phyloP scores from a whole-genome alignment of 495 filamentous ascomycete genomes.

The Penicillium daleae region DNA sequence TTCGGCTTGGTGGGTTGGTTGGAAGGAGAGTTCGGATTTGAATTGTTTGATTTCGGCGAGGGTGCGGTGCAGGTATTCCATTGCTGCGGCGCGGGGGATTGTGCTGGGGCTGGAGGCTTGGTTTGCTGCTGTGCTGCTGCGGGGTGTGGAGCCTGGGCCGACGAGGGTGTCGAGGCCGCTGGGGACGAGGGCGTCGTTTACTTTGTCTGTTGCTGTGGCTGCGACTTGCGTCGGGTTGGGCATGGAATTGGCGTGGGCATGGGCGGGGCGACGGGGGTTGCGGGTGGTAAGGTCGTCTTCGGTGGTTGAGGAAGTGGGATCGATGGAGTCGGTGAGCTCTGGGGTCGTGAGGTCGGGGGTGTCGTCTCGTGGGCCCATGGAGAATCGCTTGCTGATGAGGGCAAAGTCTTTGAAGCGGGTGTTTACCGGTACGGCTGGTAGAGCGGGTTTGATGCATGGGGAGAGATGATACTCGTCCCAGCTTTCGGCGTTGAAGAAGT shows the following conservation, averaged over 20 bases:
- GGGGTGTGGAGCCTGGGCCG: conserved; percentile 37
- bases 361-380: conserved; percentile 32
- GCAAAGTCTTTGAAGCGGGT: conserved; percentile 51
- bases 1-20: conserved; percentile 55
- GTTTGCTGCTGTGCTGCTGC: conserved; percentile 30
- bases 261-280: conserved; percentile 5
- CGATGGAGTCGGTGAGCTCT: conserved; percentile 9
- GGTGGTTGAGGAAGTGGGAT: conserved; percentile 8
- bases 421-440: conserved; percentile 46
- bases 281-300: conserved; percentile 15
- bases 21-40: conserved; percentile 69
- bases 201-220: conserved; percentile 16
- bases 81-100: conserved; percentile 56
- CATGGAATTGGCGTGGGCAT: neutral
- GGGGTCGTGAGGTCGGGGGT: conserved; percentile 25
- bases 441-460: conserved; percentile 69
- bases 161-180: conserved; percentile 42
- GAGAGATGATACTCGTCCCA: conserved; percentile 83
- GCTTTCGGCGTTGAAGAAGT: conserved; percentile 79
- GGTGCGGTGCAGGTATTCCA: conserved; percentile 77
- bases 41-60: conserved; percentile 72
- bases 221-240: conserved; percentile 16
- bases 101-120: conserved; percentile 48
- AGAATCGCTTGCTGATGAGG: conserved; percentile 44
- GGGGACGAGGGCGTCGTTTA: conserved; percentile 13